Evolutionary conservation across 2,329 filamentous ascomycete species (phyloP).

Genomic region (Neonectria magnoliae): DNA sequence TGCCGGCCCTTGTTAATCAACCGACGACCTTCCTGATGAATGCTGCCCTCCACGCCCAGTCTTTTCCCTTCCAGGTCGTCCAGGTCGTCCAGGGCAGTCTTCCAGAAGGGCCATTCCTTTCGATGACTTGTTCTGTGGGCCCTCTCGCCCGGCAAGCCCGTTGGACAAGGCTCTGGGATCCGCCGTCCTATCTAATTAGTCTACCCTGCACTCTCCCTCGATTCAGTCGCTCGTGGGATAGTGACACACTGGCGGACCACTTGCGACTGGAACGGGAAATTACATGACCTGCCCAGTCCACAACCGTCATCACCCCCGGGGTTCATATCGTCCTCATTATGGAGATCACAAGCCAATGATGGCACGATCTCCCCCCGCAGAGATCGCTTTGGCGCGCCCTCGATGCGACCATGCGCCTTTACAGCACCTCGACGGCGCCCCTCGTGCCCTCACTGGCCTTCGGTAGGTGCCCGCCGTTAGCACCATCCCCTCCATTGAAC

Average conservation of each 20-base stretch:
- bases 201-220: constrained; percentile 18
- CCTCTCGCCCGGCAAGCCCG: constrained; percentile 36
- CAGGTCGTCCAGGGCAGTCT: constrained; percentile 3
- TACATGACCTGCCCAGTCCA: constrained; percentile 31
- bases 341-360: constrained; percentile 41
- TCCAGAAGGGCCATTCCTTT: constrained; percentile 29
- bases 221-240: not conserved
- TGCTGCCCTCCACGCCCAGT: not conserved
- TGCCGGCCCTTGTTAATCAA: constrained; percentile 12
- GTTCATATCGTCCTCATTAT: constrained; percentile 36
- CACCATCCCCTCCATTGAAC: constrained; percentile 26
- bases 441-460: constrained; percentile 11
- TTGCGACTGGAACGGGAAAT: constrained; percentile 40
- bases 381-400: constrained; percentile 30
- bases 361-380: constrained; percentile 31
- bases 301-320: constrained; percentile 23
- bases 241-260: constrained; percentile 18
- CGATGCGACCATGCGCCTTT: constrained; percentile 22
- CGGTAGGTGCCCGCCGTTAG: constrained; percentile 29
- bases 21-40: not conserved
- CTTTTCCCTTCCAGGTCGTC: not conserved
- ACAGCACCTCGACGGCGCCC: constrained; percentile 2
- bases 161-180: constrained; percentile 33
- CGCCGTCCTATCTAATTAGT: not conserved
- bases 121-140: constrained; percentile 39